Percentiles rank a stretch among this genome's conserved stretches.
phyloP scores from a whole-genome alignment of 176 grass and related monocot species.

The Carex littledalei region DNA sequence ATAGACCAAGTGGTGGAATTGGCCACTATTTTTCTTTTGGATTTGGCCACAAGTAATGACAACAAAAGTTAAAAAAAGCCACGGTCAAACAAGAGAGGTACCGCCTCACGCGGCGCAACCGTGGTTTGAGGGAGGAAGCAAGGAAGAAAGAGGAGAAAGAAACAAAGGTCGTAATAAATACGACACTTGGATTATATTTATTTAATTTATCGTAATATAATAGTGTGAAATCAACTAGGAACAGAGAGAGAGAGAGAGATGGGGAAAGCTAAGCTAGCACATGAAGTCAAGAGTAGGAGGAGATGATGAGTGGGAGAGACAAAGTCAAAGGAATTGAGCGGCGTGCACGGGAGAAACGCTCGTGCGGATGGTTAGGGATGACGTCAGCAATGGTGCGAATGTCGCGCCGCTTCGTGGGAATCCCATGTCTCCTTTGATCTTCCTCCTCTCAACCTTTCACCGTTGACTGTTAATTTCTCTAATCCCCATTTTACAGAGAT shows the following conservation, averaged over 20 bases:
- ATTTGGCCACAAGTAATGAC: slow-evolving; percentile 12
- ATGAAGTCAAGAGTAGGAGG: slow-evolving; percentile 26
- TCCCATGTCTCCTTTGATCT: slow-evolving; percentile 19
- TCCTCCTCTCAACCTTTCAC: not conserved
- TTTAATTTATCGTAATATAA: not conserved
- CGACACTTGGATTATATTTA: not conserved
- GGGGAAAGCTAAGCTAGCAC: too few species aligned
- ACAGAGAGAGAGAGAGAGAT: not conserved
- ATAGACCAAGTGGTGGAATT: not conserved
- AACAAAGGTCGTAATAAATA: slow-evolving; percentile 29
- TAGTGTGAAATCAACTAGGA: not conserved
- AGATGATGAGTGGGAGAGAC: slow-evolving; percentile 17
- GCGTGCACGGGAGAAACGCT: slow-evolving; percentile 16
- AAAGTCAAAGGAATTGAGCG: slow-evolving; percentile 21
- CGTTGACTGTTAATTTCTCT: not conserved
- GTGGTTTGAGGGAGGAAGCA: slow-evolving; percentile 14
- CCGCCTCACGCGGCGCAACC: slow-evolving; percentile 16
- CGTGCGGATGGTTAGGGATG: slow-evolving; percentile 44
- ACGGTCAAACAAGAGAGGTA: slow-evolving; percentile 17
- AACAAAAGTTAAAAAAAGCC: not conserved
- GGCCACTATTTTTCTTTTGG: not conserved
- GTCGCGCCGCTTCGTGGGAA: slow-evolving; percentile 36
- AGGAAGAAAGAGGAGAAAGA: not conserved
- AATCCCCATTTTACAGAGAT: not conserved
- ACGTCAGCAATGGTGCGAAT: slow-evolving; percentile 36